Evolutionary conservation across 306 rosid genomes (phyloP).

Genomic region (Acacia confusa): DNA sequence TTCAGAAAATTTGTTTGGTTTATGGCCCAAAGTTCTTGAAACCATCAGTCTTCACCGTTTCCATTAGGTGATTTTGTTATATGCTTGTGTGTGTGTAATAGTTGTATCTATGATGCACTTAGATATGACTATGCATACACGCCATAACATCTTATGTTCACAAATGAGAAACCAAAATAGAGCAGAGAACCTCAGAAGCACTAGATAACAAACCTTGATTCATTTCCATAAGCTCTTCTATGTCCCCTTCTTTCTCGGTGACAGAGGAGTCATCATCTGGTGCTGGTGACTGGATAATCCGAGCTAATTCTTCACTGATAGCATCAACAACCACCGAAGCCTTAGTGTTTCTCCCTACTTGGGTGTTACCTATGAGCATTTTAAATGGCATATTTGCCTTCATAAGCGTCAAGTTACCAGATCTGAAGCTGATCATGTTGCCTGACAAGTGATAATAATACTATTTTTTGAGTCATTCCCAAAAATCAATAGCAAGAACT

Average conservation of each 20-base stretch:
- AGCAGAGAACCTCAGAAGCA: conserved; percentile 18
- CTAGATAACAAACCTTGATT: conserved; percentile 65
- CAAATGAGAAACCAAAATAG: neutral
- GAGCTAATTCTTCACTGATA: conserved; percentile 72
- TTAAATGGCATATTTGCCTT: conserved; percentile 61
- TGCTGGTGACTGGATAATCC: conserved; percentile 61
- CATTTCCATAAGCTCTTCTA: conserved; percentile 90
- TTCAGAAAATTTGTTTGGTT: neutral
- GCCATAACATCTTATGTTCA: neutral
- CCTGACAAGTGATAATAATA: conserved; percentile 51
- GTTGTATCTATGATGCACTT: neutral
- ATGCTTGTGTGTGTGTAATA: neutral
- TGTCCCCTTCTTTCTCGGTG: conserved; percentile 69
- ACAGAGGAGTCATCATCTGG: conserved; percentile 50
- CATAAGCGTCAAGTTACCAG: conserved; percentile 63
- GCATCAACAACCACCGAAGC: conserved; percentile 91
- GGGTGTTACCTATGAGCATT: conserved; percentile 96
- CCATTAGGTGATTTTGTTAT: neutral
- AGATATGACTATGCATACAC: neutral
- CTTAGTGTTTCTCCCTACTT: conserved; percentile 91
- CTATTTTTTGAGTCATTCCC: conserved; percentile 28
- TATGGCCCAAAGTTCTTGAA: neutral
- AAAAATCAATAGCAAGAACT: conserved; percentile 23
- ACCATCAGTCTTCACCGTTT: neutral
- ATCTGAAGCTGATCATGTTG: conserved; percentile 75